Base-by-base conservation (phyloP, 345 rosid genomes). In the Geranium brycei region DNA sequence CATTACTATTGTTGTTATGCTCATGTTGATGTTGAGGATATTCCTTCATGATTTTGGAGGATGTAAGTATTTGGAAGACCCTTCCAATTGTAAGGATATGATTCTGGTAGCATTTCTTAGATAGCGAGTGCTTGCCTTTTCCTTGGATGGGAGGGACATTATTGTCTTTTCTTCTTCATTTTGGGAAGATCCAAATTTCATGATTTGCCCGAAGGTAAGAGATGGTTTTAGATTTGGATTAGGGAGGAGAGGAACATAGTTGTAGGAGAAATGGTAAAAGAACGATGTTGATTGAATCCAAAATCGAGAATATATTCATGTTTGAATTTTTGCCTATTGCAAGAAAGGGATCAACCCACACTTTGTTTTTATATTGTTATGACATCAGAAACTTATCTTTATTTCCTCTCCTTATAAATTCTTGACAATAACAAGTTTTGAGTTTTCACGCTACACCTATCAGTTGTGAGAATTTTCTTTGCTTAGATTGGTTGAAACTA, bases 231-330 rank as follows among this genome's bases (percentile, higher is more conserved):
- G 53, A 47, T 47, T 23, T 23, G 3, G 53, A 2, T 47, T 47
- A 47, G 3, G 53, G 53, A 47, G 53, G 53, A 58, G 12, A 55
- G 19, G 31, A n/a, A 60, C 13, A 18, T 16, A 3, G 28, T 7
- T 35, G 41, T 7, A 35, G 41, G 41, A 35, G 41, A 35, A 35
- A 7, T 15, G 8, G 32, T 55, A 7, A 10, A 7, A 53, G 66
- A 59, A 71, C 64, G 41, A 13, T 67, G 66, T 41, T 73, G 69
- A 69, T 59, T 77, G 71, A 61, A 62, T 69, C 23, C 12, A 18
- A 63, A 55, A 28, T 64, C 60, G 69, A 67, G 82, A 78, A 80
- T 75, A 78, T 78, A 71, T 83, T 69, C 82, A 59, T 61, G 5
- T 64, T 67, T 72, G n/a, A 41, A 68, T 66, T 62, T 68, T 64